phyloP scores from a whole-genome alignment of 768 basidiomycete species.

The Pisolithus marmoratus region DNA sequence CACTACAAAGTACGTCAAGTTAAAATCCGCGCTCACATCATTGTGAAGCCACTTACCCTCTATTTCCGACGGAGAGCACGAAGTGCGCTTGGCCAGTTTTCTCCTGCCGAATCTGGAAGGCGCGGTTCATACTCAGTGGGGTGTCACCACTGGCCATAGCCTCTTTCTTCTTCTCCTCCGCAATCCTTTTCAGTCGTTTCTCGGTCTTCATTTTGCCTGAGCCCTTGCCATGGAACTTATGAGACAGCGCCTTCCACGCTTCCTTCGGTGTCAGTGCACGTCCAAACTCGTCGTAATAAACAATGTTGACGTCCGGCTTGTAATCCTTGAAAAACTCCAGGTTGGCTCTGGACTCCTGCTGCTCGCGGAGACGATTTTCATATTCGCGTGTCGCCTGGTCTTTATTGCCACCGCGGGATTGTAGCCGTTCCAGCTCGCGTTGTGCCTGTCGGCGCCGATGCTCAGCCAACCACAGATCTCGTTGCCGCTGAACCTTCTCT shows the following conservation, averaged over 20 bases:
- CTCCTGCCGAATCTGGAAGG: constrained; percentile 90
- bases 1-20: constrained; percentile 38
- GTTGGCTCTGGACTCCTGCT: constrained; percentile 79
- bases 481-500: constrained; percentile 76
- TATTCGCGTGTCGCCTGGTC: constrained; percentile 94
- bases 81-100: constrained; percentile 96
- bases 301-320: constrained; percentile 95
- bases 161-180: constrained; percentile 92
- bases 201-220: constrained; percentile 97
- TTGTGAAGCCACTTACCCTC: constrained; percentile 54
- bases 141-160: constrained; percentile 96
- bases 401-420: constrained; percentile 73
- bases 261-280: constrained; percentile 86
- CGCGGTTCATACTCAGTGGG: constrained; percentile 89
- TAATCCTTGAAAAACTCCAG: constrained; percentile 87
- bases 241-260: constrained; percentile 96
- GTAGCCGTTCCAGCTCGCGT: constrained; percentile 74
- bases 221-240: constrained; percentile 98
- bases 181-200: constrained; percentile 93
- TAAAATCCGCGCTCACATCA: not conserved
- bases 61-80: constrained; percentile 88
- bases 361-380: constrained; percentile 87
- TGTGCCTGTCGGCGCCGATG: constrained; percentile 70
- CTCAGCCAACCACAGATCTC: constrained; percentile 87
- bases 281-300: constrained; percentile 96